Evolutionary conservation across 1,284 basidiomycete genomes (phyloP).

Genomic region (Lentinula novae-zelandiae): DNA sequence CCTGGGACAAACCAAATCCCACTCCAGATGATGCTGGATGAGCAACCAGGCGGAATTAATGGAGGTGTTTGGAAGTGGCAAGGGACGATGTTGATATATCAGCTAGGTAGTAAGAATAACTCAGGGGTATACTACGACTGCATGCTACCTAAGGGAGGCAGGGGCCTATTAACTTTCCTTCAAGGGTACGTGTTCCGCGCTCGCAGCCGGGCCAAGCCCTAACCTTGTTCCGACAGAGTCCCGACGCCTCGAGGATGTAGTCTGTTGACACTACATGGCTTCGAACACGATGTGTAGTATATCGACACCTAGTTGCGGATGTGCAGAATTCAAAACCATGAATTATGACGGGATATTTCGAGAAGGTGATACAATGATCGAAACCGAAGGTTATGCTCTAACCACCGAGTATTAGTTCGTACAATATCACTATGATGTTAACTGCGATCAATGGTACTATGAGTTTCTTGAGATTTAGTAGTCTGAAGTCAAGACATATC

Average conservation of each 20-base stretch:
- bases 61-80: conserved; percentile 51
- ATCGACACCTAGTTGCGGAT: background rate
- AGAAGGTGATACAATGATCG: background rate
- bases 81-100: conserved; percentile 53
- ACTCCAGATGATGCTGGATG: conserved; percentile 42
- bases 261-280: conserved; percentile 47
- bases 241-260: conserved; percentile 35
- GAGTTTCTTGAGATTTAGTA: background rate
- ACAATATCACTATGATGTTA: conserved; percentile 16
- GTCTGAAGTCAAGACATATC: background rate
- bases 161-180: conserved; percentile 47
- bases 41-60: conserved; percentile 33
- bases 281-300: conserved; percentile 17
- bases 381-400: conserved; percentile 3
- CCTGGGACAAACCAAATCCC: conserved; percentile 33
- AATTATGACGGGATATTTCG: background rate
- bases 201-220: conserved; percentile 1
- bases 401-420: conserved; percentile 15
- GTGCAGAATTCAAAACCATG: background rate
- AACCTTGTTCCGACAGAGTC: conserved; percentile 22
- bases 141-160: conserved; percentile 28
- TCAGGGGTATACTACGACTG: conserved; percentile 52
- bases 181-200: conserved; percentile 35
- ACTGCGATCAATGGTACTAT: conserved; percentile 17
- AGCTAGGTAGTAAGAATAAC: conserved; percentile 40